Evolutionary conservation across 495 filamentous ascomycete genomes (phyloP), one percentile per base, ranked within the genome.

Genomic region (Filosporella fistucella): DNA sequence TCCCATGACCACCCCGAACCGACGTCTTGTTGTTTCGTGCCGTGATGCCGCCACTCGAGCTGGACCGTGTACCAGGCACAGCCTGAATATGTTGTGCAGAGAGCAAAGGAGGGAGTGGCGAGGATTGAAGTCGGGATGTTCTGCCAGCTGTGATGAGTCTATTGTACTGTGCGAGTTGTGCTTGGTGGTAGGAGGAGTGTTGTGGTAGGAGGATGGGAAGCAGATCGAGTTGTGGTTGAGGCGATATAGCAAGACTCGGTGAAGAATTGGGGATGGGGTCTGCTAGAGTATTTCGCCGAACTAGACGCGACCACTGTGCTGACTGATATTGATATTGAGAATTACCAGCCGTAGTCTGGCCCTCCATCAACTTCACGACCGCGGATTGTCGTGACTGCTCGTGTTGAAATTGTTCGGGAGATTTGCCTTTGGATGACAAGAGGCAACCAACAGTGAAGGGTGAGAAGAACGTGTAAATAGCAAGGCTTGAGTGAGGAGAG

Each of bases 1-100:
- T 76, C 75, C 74, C 76, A 80, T 80, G 74, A 71, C 76, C 70
- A 67, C 61, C 72, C 61, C 70, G 70, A 51, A 48, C 56, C 59
- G 62, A 58, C 51, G 37, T 42, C 43, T 59, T 66, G 55, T 50
- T 67, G 62, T 35, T 63, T 54, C 57, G 68, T 64, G 36, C 56
- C 61, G 52, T 77, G 66, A 72, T 74, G 63, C 62, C 52, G 36
- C 52, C 45, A 46, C 52, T 74, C 55, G 72, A 73, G 40, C 68
- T 68, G 14, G 76, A 76, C 32, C 71, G 63, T 50, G 73, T 69
- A 47, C 74, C 62, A 44, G 71, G 60, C 45, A 67, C 63, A 54
- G 68, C 63, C 59, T 74, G 69, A 56, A 67, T 61, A 54, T 70
- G 64, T 47, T 71, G 67, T 44, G 68, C 59, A 23, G 71, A 72